Base-by-base conservation (phyloP, 1,284 basidiomycete genomes). In the Malassezia japonica region DNA sequence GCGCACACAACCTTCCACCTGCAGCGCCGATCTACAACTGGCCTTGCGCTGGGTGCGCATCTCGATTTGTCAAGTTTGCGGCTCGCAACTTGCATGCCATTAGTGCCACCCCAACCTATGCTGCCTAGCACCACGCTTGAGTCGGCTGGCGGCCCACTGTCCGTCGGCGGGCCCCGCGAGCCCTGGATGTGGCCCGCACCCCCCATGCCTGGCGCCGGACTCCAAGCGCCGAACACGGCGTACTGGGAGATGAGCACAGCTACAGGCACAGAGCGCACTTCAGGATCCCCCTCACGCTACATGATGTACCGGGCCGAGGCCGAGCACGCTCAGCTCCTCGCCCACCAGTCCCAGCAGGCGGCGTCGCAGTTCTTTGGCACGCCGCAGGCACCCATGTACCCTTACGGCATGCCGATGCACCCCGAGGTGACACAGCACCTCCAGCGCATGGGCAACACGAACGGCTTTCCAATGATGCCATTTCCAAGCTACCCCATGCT, bases 271-370 rank as follows among this genome's bases (percentile, higher is more conserved):
- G 40, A 42, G 27, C 40, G 40, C 28, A 18, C 40, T 6, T 7
- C 9, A 1, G 28, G 40, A 5, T 53, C 50, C 20, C 50, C 50
- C 6, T 41, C 39, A 1, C 50, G 50, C 5, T 53, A 48, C 32
- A 41, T 46, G 37, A 41, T 53, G 31, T 53, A 42, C 36, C 50
- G 50, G 25, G n/a, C 27, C 1, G 50, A 47, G 3, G 34, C 49
- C 9, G 50, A 46, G 16, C 39, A 40, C 28, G 33, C 8, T 12
- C 29, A 34, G 18, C 8, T 33, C 10, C 12, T 44, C n/a, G 8
- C 42, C n/a, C 42, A 44, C 6, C 24, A 23, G 6, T 32, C 42
- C 5, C 29, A 31, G 24, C 16, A 31, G 18, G 29, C 42, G 10
- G 31, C 23, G 18, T 31, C 43, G 1, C 32, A n/a, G 18, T 45